These are phyloP conservation scores for Trichoderma gracile DNA, from an alignment of 2,329 filamentous ascomycete genomes.

Conservation along the genomic window DNA sequence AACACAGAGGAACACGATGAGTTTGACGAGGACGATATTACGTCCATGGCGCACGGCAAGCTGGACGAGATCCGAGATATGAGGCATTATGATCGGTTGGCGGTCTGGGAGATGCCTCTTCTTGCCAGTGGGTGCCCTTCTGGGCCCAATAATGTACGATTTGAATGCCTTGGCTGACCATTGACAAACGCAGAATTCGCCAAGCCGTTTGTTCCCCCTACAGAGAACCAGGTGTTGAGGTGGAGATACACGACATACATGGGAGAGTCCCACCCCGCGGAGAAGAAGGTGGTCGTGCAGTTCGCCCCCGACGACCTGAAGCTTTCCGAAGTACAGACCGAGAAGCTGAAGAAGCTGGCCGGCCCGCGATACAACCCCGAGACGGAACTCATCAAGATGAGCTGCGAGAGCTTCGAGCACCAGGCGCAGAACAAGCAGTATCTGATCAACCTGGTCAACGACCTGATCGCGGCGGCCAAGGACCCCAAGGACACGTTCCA, in stretches of 20 bases:
- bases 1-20: conserved; percentile 58
- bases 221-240: conserved; percentile 69
- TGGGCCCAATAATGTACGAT: not conserved
- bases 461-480: conserved; percentile 73
- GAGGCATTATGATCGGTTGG: conserved; percentile 81
- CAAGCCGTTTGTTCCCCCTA: conserved; percentile 75
- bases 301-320: conserved; percentile 75
- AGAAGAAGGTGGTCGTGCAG: conserved; percentile 91
- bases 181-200: conserved; percentile 64
- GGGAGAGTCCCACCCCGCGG: conserved; percentile 87
- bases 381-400: conserved; percentile 81
- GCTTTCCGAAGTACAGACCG: conserved; percentile 65
- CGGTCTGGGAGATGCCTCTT: conserved; percentile 94
- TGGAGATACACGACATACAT: conserved; percentile 98
- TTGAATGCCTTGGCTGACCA: not conserved
- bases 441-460: conserved; percentile 74
- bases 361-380: conserved; percentile 86
- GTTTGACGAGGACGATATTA: conserved; percentile 81
- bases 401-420: conserved; percentile 82
- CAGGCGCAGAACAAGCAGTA: conserved; percentile 98
- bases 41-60: conserved; percentile 78
- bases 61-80: conserved; percentile 85
- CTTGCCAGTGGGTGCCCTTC: conserved; percentile 66
- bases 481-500: conserved; percentile 79
- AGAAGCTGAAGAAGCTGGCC: conserved; percentile 84